These are phyloP conservation scores for Hymenoscyphus repandus DNA, from an alignment of 2,329 filamentous ascomycete genomes.

Conservation along the genomic window DNA sequence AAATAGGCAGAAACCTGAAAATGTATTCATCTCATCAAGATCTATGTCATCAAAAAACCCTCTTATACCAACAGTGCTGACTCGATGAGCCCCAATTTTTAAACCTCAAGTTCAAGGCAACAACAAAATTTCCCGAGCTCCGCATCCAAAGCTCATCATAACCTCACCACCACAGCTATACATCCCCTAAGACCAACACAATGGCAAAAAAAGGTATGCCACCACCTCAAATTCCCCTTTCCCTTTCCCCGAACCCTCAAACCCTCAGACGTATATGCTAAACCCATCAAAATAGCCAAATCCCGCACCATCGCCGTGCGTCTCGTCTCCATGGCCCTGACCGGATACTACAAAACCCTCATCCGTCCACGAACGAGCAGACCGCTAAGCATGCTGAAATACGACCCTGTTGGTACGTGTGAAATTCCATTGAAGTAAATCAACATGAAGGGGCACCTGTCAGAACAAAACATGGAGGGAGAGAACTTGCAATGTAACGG, in stretches of 20 bases:
- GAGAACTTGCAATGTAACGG: background rate
- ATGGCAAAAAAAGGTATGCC: constrained; percentile 20
- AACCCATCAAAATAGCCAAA: constrained; percentile 44
- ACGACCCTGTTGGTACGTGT: constrained; percentile 79
- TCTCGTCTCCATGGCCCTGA: constrained; percentile 97
- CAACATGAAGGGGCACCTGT: background rate
- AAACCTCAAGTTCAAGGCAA: too few relatives aligned
- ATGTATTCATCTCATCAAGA: too few relatives aligned
- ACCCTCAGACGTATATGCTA: background rate
- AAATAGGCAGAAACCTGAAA: too few relatives aligned
- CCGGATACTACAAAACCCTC: constrained; percentile 93
- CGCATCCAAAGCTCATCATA: background rate
- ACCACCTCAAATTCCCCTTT: background rate
- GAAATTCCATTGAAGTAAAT: background rate
- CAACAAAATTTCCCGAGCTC: background rate
- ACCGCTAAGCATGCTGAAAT: constrained; percentile 96
- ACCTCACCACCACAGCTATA: constrained; percentile 2
- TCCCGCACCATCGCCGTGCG: constrained; percentile 89
- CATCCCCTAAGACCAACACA: background rate
- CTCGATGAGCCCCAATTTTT: too few relatives aligned
- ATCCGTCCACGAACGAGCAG: constrained; percentile 73
- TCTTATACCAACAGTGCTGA: too few relatives aligned
- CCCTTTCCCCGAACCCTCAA: background rate
- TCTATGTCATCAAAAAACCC: too few relatives aligned
- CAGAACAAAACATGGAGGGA: background rate